phyloP scores from a whole-genome alignment of 495 filamentous ascomycete genomes.

The Tuber melanosporum region DNA sequence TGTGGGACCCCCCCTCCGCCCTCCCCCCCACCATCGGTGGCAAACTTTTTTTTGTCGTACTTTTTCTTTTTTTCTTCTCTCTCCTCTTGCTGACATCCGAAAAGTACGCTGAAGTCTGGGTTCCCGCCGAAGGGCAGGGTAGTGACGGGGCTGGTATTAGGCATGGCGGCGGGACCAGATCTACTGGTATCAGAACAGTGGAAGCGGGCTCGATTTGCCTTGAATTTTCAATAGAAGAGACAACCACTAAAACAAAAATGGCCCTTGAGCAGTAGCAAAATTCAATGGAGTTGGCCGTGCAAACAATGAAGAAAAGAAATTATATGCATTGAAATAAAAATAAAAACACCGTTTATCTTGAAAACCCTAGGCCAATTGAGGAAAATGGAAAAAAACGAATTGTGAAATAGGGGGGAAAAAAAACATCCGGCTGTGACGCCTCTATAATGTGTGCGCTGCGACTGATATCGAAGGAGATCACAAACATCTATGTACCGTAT shows the following conservation, averaged over 20 bases:
- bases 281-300: neutral
- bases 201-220: constrained; percentile 33
- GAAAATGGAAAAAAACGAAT: neutral
- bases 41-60: neutral
- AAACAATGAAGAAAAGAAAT: neutral
- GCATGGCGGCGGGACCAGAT: constrained; percentile 20
- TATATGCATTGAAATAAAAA: constrained; percentile 8
- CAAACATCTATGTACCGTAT: constrained; percentile 9
- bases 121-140: constrained; percentile 26
- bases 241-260: constrained; percentile 31
- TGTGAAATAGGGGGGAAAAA: constrained; percentile 8
- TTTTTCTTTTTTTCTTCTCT: neutral
- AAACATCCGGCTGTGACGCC: constrained; percentile 7
- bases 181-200: constrained; percentile 31
- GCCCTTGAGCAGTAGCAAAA: constrained; percentile 10
- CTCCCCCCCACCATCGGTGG: neutral
- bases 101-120: constrained; percentile 31
- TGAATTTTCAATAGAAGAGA: constrained; percentile 39
- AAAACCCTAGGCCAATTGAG: constrained; percentile 1
- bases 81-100: constrained; percentile 2
- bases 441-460: constrained; percentile 22
- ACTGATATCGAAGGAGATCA: constrained; percentile 21
- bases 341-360: constrained; percentile 22
- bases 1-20: constrained; percentile 10
- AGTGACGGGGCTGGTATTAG: neutral